Evolutionary conservation across 1,284 basidiomycete species (phyloP), one percentile per base, ranked within the genome.

Genomic region (Trichosporon sp.): DNA sequence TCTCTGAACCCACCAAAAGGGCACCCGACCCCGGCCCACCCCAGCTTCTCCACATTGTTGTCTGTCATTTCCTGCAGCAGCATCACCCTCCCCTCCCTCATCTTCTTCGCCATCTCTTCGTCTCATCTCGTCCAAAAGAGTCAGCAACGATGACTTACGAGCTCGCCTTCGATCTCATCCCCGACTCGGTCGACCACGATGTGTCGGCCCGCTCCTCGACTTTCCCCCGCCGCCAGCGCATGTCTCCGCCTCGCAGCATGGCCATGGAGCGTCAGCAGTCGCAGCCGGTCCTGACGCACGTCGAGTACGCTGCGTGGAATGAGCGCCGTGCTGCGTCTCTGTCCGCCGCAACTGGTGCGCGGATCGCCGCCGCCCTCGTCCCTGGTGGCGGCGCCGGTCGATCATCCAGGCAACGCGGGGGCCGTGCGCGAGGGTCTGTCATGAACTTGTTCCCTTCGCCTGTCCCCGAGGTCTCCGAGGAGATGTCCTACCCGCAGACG

Each of bases 371-470:
- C 12, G 56, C 56, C 15, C 56, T 60, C 29, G 56, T 60, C 56
- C 56, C 56, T 31, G 56, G 56, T 31, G 56, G 56, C 27, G 56
- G 56, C 56, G 56, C 56, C 27, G n/a, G 56, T 31, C 56, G 56
- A 31, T 60, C 56, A 9, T 32, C 27, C 7, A 31, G 56, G 56
- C 53, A 58, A 13, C 56, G 56, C 56, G 27, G 27, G 27, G 56
- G 27, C 27, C 56, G 56, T 60, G 27, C 56, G 32, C 56, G 56
- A 31, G 56, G 56, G 27, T 31, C 27, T 2, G 56, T 60, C 27
- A 60, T 60, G 56, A 31, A 31, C 27, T 23, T 60, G 56, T 60
- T 60, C 56, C 56, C 56, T 31, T 60, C 56, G 56, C 56, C 56
- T 4, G 56, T 60, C 27, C 56, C 56, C 31, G 56, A 60, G 56